Percentiles rank a stretch among this genome's conserved stretches.
phyloP scores from a whole-genome alignment of 1,284 basidiomycete genomes.

The Ceratobasidium sp. region DNA sequence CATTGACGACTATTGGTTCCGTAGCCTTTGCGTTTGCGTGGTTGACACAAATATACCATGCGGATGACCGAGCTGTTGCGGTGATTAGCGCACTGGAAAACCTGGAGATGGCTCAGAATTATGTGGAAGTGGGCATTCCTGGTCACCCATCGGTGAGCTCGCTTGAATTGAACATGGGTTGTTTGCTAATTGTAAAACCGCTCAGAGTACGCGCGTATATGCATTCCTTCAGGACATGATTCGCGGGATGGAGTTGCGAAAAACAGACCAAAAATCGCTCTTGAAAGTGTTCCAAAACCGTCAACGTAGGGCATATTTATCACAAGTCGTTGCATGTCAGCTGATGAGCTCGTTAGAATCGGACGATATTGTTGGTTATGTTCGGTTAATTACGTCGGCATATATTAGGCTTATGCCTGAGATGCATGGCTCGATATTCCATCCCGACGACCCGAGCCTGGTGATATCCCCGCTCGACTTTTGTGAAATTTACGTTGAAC shows the following conservation, averaged over 20 bases:
- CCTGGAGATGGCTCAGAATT: conserved; percentile 26
- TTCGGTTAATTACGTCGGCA: conserved; percentile 30
- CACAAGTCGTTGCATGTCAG: neutral
- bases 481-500: conserved; percentile 7
- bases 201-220: conserved; percentile 14
- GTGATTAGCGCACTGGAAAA: conserved; percentile 21
- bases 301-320: neutral
- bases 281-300: conserved; percentile 14
- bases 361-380: conserved; percentile 34
- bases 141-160: conserved; percentile 5
- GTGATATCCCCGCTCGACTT: conserved; percentile 12
- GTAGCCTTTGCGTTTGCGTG: conserved; percentile 34
- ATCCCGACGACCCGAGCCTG: conserved; percentile 6
- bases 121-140: neutral
- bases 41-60: conserved; percentile 13
- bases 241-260: conserved; percentile 25
- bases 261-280: neutral
- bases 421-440: conserved; percentile 29
- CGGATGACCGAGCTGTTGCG: conserved; percentile 11
- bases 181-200: neutral
- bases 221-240: conserved; percentile 1
- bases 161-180: neutral
- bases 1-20: neutral
- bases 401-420: conserved; percentile 28
- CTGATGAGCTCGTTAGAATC: neutral